These are phyloP conservation scores for Lomentospora prolificans DNA, from an alignment of 2,329 filamentous ascomycete species.

Conservation along the genomic window DNA sequence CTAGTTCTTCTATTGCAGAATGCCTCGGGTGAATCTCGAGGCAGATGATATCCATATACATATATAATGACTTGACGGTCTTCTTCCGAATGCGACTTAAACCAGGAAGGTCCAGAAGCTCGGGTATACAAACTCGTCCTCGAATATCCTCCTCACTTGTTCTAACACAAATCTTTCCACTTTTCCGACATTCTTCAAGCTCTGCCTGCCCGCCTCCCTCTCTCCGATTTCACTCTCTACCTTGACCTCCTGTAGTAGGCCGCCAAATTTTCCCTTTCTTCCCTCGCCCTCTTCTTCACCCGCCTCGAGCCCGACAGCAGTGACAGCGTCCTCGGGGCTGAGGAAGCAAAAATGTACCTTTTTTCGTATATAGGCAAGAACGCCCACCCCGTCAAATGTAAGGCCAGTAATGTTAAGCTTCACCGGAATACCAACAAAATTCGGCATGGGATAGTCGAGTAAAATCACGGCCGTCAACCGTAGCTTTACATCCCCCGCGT, in stretches of 20 bases:
- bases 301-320: constrained; percentile 49
- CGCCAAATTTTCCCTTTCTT: constrained; percentile 44
- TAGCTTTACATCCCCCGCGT: constrained; percentile 77
- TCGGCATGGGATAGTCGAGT: constrained; percentile 96
- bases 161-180: constrained; percentile 96
- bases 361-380: constrained; percentile 83
- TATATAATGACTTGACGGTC: no score
- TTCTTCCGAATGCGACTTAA: no score
- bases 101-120: constrained; percentile 98
- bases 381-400: constrained; percentile 89
- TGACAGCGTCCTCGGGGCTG: constrained; percentile 79
- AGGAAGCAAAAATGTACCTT: constrained; percentile 90
- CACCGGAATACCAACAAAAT: constrained; percentile 90
- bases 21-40: not conserved
- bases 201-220: constrained; percentile 83
- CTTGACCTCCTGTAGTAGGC: constrained; percentile 80
- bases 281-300: constrained; percentile 17
- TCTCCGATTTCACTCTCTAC: constrained; percentile 98
- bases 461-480: constrained; percentile 91
- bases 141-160: constrained; percentile 92
- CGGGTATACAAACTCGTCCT: constrained; percentile 97
- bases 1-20: not conserved
- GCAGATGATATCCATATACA: not conserved
- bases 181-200: constrained; percentile 96
- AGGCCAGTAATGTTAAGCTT: constrained; percentile 92